Evolutionary conservation across 163 green algal genomes (phyloP).

Genomic region (Smithsoniella earleae): DNA sequence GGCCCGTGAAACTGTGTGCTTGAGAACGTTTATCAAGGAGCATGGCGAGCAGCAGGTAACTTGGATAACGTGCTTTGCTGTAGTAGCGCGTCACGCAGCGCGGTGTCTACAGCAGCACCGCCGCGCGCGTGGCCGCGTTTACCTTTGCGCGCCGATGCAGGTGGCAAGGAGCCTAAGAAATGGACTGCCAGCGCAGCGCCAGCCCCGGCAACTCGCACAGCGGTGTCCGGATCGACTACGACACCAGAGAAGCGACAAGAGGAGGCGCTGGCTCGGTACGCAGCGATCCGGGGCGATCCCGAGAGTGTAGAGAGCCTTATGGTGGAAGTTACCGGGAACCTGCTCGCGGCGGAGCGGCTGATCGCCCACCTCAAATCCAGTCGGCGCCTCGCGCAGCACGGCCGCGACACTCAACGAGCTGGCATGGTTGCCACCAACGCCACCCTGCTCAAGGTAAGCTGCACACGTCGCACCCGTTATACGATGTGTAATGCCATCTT

Average conservation of each 20-base stretch:
- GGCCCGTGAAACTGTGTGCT: no score
- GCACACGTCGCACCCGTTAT: no score
- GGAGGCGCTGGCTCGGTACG: not conserved
- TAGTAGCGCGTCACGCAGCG: no score
- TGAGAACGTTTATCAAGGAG: no score
- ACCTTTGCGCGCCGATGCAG: no score
- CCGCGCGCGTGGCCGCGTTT: no score
- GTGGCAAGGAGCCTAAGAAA: slow-evolving; percentile 16
- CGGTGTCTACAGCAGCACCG: no score
- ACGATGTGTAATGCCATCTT: no score
- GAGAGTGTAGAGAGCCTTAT: not conserved
- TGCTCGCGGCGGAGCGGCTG: slow-evolving; percentile 14
- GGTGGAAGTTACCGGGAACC: not conserved
- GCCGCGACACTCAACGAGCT: slow-evolving; percentile 7
- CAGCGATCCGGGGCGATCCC: not conserved
- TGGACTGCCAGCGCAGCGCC: not conserved
- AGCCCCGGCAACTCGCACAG: not conserved
- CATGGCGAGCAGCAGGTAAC: no score
- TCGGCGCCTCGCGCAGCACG: not conserved
- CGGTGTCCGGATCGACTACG: not conserved
- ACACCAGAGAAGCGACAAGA: slow-evolving; percentile 20
- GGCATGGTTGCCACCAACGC: slow-evolving; percentile 28
- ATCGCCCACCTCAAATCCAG: not conserved
- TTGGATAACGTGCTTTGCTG: no score
- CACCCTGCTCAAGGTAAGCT: slow-evolving; percentile 26